Conservation (phyloP, 352 stramenopile species). For the Peronospora belbahrii region DNA sequence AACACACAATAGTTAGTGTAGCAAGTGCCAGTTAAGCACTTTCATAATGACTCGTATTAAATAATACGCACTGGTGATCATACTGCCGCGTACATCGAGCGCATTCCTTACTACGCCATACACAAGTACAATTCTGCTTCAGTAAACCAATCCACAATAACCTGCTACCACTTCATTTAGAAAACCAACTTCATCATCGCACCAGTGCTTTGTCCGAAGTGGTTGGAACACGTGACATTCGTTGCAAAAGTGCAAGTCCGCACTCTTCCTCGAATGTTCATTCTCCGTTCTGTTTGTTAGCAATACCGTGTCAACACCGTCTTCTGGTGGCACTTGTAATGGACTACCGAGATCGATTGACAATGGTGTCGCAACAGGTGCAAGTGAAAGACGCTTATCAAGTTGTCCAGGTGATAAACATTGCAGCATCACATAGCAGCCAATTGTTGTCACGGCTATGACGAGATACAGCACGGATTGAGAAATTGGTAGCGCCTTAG, state of each 20-base stretch:
- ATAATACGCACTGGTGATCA: slow-evolving; percentile 59
- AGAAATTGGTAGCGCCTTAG: slow-evolving; percentile 22
- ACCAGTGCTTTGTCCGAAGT: slow-evolving; percentile 71
- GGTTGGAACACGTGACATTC: slow-evolving; percentile 55
- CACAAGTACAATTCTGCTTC: slow-evolving; percentile 1
- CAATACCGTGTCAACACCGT: slow-evolving; percentile 30
- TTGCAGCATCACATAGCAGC: slow-evolving; percentile 50
- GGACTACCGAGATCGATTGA: slow-evolving; percentile 1
- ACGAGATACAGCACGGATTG: slow-evolving; percentile 35
- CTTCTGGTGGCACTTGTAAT: slow-evolving; percentile 10
- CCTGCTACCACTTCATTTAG: not conserved
- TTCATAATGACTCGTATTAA: not conserved
- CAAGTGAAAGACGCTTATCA: slow-evolving; percentile 18
- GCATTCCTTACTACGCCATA: slow-evolving; percentile 55
- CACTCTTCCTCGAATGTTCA: slow-evolving; percentile 8
- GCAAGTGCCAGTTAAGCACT: not conserved
- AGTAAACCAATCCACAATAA: not conserved
- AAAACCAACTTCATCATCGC: not conserved
- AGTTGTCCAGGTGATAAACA: slow-evolving; percentile 56
- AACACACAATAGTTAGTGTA: not conserved
- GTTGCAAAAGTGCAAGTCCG: slow-evolving; percentile 42
- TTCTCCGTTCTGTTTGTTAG: slow-evolving; percentile 15
- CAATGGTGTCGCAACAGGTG: slow-evolving; percentile 9
- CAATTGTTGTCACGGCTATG: slow-evolving; percentile 33
- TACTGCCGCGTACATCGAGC: slow-evolving; percentile 66